Evolutionary conservation across 2,329 filamentous ascomycete species (phyloP).

Genomic region (Penicillium vulpinum): DNA sequence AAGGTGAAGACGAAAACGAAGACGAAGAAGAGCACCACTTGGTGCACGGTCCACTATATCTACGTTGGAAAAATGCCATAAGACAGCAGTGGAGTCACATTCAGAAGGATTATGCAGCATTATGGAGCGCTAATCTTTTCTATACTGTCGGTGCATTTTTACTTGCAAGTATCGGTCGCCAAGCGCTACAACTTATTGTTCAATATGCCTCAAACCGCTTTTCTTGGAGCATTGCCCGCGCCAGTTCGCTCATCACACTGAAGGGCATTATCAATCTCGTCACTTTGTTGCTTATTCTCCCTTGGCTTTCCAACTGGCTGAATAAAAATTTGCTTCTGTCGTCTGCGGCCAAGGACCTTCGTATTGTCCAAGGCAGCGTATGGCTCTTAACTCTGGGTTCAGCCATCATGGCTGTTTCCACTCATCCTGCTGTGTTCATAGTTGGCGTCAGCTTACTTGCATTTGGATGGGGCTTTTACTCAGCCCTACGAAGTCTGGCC

Average conservation of each 20-base stretch:
- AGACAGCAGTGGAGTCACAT: not conserved
- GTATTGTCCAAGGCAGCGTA: not conserved
- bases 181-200: not conserved
- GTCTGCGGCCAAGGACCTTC: not conserved
- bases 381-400: not conserved
- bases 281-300: not conserved
- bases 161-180: not conserved
- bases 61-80: too few relatives aligned
- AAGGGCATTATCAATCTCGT: not conserved
- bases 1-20: too few relatives aligned
- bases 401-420: not conserved
- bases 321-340: not conserved
- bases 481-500: not conserved
- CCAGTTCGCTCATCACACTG: not conserved
- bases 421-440: not conserved
- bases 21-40: too few relatives aligned
- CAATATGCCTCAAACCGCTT: not conserved
- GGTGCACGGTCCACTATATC: too few relatives aligned
- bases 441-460: not conserved
- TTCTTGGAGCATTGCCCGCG: not conserved
- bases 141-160: not conserved
- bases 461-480: not conserved
- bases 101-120: not conserved
- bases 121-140: not conserved
- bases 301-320: not conserved